phyloP scores from a whole-genome alignment of 2,329 filamentous ascomycete species.

The Nakataea oryzae region DNA sequence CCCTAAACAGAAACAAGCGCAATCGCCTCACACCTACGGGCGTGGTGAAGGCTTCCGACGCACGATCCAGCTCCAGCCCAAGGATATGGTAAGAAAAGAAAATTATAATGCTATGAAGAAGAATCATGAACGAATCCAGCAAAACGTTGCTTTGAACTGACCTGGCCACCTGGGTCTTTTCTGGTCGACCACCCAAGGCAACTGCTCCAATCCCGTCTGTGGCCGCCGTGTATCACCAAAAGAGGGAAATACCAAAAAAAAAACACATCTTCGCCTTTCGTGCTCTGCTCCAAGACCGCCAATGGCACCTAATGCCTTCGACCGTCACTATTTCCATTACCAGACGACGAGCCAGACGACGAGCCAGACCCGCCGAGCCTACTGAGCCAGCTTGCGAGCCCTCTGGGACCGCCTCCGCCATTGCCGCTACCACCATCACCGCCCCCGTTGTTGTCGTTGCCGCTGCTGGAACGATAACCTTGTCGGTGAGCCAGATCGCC shows the following conservation, averaged over 20 bases:
- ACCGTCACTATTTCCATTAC: neutral
- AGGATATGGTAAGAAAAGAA: neutral
- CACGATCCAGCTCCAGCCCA: no score
- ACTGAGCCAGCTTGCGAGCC: neutral
- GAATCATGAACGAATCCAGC: neutral
- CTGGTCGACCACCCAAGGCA: neutral
- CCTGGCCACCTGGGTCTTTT: neutral
- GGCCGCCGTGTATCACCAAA: no score
- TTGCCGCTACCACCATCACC: slow-evolving; percentile 1
- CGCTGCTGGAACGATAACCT: slow-evolving; percentile 7
- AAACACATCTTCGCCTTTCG: no score
- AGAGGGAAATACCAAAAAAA: no score
- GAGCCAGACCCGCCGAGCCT: neutral
- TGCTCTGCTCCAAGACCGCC: no score
- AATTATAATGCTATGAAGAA: neutral
- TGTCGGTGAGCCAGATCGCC: slow-evolving; percentile 5
- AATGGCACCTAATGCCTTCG: neutral
- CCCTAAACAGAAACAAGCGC: neutral
- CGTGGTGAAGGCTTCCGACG: neutral
- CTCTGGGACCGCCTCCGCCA: neutral
- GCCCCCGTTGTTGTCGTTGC: slow-evolving; percentile 5
- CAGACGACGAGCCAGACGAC: neutral
- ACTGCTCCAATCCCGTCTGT: no score
- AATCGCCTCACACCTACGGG: neutral
- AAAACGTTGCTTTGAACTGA: neutral